Evolutionary conservation across 768 basidiomycete species (phyloP).

Genomic region (Tulasnella sp.): DNA sequence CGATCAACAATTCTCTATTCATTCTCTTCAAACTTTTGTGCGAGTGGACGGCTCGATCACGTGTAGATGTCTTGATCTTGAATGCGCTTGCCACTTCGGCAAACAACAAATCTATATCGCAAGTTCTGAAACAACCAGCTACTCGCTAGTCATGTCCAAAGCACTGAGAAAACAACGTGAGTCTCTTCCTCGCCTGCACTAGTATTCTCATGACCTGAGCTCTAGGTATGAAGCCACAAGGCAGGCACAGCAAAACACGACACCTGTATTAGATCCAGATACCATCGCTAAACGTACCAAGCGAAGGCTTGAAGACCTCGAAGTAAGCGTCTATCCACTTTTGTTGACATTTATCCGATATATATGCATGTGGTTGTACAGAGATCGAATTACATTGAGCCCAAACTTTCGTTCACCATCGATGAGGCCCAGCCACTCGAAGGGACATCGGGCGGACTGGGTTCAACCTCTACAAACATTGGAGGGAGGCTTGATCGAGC

Average conservation of each 20-base stretch:
- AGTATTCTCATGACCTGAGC: background rate
- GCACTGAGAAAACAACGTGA: conserved; percentile 1
- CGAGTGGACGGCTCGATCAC: too few relatives aligned
- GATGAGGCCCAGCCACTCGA: conserved; percentile 23
- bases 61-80: too few relatives aligned
- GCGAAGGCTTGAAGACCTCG: conserved; percentile 72
- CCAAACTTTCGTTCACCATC: conserved; percentile 26
- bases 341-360: conserved; percentile 10
- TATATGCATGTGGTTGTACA: conserved; percentile 24
- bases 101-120: too few relatives aligned
- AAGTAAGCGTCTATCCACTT: conserved; percentile 35
- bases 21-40: too few relatives aligned
- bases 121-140: too few relatives aligned
- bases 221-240: background rate
- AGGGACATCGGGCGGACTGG: conserved; percentile 35
- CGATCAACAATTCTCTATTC: too few relatives aligned
- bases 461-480: conserved; percentile 36
- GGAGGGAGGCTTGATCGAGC: conserved; percentile 55
- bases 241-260: background rate
- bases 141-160: conserved; percentile 4
- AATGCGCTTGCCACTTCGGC: too few relatives aligned
- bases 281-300: conserved; percentile 62
- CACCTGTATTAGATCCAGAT: conserved; percentile 30
- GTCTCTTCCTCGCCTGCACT: background rate
- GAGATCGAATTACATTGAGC: conserved; percentile 69